phyloP scores from a whole-genome alignment of 106 monocot species.

The Dendrobium huoshanense region DNA sequence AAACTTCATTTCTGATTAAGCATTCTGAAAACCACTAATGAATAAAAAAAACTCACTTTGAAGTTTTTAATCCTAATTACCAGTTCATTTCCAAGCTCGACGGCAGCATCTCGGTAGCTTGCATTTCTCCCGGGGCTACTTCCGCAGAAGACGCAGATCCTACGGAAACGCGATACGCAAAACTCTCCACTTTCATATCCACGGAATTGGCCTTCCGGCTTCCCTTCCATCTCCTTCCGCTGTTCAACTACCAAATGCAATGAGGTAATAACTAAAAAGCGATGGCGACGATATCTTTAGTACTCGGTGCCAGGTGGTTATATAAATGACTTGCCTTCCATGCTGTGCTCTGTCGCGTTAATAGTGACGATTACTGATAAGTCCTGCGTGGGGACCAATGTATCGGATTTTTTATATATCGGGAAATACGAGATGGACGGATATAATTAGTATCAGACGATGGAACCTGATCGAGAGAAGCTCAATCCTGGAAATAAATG shows the following conservation, averaged over 20 bases:
- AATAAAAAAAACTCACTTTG: not conserved
- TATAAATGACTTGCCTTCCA: not conserved
- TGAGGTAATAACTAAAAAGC: not conserved
- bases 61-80: conserved; percentile 14
- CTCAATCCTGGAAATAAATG: not conserved
- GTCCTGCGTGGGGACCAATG: not conserved
- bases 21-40: not conserved
- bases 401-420: not conserved
- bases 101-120: conserved; percentile 63
- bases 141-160: conserved; percentile 78
- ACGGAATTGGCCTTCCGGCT: not conserved
- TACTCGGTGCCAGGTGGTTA: not conserved
- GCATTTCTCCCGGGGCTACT: conserved; percentile 59
- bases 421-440: not conserved
- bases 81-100: conserved; percentile 75
- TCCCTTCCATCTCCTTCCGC: not conserved
- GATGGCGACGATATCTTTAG: not conserved
- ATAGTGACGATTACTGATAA: not conserved
- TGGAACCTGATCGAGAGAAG: not conserved
- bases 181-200: not conserved
- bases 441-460: not conserved
- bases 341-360: not conserved
- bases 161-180: conserved; percentile 28
- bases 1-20: too few relatives aligned
- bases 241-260: not conserved